Evolutionary conservation across 1,284 basidiomycete genomes (phyloP).

Genomic region (Mixia osmundae): DNA sequence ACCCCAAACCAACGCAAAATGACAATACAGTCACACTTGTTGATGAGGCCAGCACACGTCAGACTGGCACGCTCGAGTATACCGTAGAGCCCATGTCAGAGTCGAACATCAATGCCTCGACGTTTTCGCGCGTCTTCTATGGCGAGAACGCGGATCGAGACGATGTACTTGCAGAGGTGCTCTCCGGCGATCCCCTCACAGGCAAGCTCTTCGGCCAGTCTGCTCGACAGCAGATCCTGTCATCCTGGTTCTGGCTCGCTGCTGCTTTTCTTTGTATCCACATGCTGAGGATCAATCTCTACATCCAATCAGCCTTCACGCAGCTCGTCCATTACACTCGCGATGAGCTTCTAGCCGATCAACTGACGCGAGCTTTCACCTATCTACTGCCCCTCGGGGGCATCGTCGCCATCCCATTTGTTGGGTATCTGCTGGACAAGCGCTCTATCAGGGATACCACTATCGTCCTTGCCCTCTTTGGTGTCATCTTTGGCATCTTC

Average conservation of each 20-base stretch:
- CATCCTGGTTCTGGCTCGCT: conserved; percentile 20
- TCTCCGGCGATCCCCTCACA: conserved; percentile 16
- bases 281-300: conserved; percentile 25
- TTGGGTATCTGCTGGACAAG: conserved; percentile 22
- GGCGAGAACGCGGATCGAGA: not conserved
- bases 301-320: conserved; percentile 21
- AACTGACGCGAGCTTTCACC: conserved; percentile 22
- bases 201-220: conserved; percentile 21
- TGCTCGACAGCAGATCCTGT: conserved; percentile 19
- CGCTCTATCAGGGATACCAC: conserved; percentile 18
- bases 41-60: not conserved
- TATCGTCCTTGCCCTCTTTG: conserved; percentile 19
- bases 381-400: conserved; percentile 24
- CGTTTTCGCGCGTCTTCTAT: conserved; percentile 10
- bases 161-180: not conserved
- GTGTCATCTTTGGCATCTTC: conserved; percentile 19
- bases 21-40: too few relatives aligned
- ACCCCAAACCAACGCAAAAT: too few relatives aligned
- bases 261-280: conserved; percentile 19
- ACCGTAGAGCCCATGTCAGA: not conserved
- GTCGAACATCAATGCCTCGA: not conserved
- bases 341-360: conserved; percentile 16
- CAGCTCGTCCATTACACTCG: conserved; percentile 22
- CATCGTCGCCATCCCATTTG: conserved; percentile 19
- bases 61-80: conserved; percentile 8